Evolutionary conservation across 148 eudicot genomes (phyloP).

Genomic region (Rhododendron mucronatum): DNA sequence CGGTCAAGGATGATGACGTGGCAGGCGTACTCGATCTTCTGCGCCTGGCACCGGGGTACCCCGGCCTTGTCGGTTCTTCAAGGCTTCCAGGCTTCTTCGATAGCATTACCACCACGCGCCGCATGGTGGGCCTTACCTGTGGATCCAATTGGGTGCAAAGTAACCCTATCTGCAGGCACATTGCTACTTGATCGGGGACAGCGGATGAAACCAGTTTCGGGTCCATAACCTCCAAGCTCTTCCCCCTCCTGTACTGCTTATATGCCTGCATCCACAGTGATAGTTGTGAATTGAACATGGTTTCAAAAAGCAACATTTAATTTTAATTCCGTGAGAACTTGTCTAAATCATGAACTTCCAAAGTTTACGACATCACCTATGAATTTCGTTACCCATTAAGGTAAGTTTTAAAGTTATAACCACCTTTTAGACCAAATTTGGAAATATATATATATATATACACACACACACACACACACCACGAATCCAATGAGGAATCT

Average conservation of each 20-base stretch:
- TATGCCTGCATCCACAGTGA: conserved; percentile 51
- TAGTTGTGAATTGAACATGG: neutral
- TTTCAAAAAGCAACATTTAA: neutral
- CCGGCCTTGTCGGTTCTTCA: conserved; percentile 73
- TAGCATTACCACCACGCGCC: conserved; percentile 52
- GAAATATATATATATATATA: too few relatives aligned
- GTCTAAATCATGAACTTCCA: neutral
- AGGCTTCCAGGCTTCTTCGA: conserved; percentile 56
- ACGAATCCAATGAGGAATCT: too few relatives aligned
- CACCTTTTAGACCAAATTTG: neutral
- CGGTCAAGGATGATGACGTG: conserved; percentile 34
- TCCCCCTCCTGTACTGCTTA: conserved; percentile 54
- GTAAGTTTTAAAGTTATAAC: neutral
- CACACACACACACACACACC: too few relatives aligned
- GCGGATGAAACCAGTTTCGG: conserved; percentile 49
- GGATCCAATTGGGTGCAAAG: conserved; percentile 81
- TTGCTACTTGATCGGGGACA: conserved; percentile 50
- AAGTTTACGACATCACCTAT: neutral
- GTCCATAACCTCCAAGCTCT: conserved; percentile 64
- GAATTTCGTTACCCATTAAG: neutral
- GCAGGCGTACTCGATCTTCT: conserved; percentile 30
- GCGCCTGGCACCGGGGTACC: conserved; percentile 48
- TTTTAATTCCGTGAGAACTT: neutral
- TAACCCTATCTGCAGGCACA: conserved; percentile 61
- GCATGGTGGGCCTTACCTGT: conserved; percentile 59